A percentile compares a stretch with the other conserved stretches of the same genome.
These are phyloP conservation scores for Cercospora sp. DNA, from an alignment of 2,329 filamentous ascomycete genomes.

Conservation along the genomic window DNA sequence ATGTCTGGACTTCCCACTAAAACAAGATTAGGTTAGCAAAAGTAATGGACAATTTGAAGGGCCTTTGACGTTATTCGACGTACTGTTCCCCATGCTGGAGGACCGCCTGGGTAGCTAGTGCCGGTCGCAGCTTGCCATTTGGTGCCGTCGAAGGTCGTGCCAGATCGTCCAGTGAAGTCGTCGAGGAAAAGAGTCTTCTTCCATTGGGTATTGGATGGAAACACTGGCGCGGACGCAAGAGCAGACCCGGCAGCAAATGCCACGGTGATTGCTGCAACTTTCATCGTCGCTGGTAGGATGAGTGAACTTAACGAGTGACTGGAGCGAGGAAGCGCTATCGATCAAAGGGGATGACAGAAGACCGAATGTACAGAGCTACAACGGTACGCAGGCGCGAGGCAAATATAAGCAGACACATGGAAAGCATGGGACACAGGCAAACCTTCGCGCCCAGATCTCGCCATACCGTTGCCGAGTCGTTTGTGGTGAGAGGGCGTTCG, in stretches of 20 bases:
- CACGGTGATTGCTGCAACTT: constrained; percentile 19
- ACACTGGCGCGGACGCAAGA: constrained; percentile 21
- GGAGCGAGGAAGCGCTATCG: background rate
- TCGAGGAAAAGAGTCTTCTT: constrained; percentile 34
- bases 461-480: constrained; percentile 4
- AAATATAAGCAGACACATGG: constrained; percentile 7
- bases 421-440: background rate
- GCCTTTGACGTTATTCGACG: background rate
- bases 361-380: constrained; percentile 1
- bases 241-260: constrained; percentile 17
- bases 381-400: constrained; percentile 7
- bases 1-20: constrained; percentile 48
- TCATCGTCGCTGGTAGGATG: constrained; percentile 18
- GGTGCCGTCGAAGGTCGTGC: constrained; percentile 40
- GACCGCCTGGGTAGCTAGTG: constrained; percentile 50
- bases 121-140: constrained; percentile 52
- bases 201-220: constrained; percentile 19
- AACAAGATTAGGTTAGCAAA: background rate
- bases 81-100: constrained; percentile 49
- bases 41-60: background rate
- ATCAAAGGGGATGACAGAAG: background rate
- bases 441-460: constrained; percentile 7
- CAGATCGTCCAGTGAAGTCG: constrained; percentile 40
- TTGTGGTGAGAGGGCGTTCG: constrained; percentile 5
- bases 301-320: constrained; percentile 9